Evolutionary conservation across 2,329 filamentous ascomycete genomes (phyloP), one percentile per base, ranked within the genome.

Genomic region (Neurospora sp.): DNA sequence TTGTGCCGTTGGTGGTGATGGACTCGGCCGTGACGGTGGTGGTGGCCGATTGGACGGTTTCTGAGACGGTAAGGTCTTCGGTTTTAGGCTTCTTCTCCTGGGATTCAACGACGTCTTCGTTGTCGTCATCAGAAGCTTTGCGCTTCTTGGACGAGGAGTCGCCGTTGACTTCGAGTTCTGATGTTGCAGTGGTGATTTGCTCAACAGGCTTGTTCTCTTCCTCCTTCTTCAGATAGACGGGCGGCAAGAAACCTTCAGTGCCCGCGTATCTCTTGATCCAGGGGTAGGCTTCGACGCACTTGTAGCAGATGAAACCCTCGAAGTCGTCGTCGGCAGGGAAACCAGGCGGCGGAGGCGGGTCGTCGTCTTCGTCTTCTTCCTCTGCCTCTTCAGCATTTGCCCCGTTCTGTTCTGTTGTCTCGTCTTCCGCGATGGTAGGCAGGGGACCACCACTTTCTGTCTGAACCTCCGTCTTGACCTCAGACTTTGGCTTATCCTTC

Each of bases 251-350:
- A 0, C 94, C 93, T 0, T 87, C 78, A 0, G 91, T 87, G 1
- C 91, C 91, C 6, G 92, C 93, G 78, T 98, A 98, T 73, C 85
- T 84, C 81, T 95, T 96, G 79, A 98, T 90, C 96, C 96, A 99
- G 0, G 93, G 92, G 75, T 93, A 88, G 1, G 93, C 88, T 52
- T 94, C 89, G 15, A 97, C 86, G 75, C 96, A 99, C 78, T 97
- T 96, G 83, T 96, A 97, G 83, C 96, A 99, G 43, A 99, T 86
- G 76, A 98, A 91, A 38, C 90, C 88, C 68, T 96, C 93, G 74
- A 99, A 99, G 38, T 91, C 89, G 38, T 97, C 93, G 76, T 98
- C 95, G 0, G 86, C 84, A 0, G 96, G 96, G 74, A 99, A 99
- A 0, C 93, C 93, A 0, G 91, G 89, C 0, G 95, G 95, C 69